A percentile compares a stretch with the other conserved stretches of the same genome.
phyloP scores from a whole-genome alignment of 305 asterid genomes.

The Solanum hybrid region DNA sequence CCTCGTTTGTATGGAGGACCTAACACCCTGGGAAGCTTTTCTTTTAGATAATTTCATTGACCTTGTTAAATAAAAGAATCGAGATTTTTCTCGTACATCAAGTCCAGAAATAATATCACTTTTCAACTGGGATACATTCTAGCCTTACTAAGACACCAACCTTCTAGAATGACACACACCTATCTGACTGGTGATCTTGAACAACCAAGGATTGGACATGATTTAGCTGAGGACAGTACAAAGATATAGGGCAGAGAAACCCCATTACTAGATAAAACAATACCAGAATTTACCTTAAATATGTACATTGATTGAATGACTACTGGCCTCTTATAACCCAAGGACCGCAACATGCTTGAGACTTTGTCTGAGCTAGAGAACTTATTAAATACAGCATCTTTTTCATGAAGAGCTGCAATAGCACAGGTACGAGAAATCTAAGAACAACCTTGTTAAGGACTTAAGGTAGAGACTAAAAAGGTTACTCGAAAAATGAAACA shows the following conservation, averaged over 20 bases:
- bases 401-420: slow-evolving; percentile 66
- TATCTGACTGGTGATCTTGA: not conserved
- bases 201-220: not conserved
- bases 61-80: not conserved
- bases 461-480: not conserved
- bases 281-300: slow-evolving; percentile 54
- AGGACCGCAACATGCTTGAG: slow-evolving; percentile 41
- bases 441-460: not conserved
- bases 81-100: not conserved
- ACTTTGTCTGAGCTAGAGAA: slow-evolving; percentile 54
- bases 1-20: not conserved
- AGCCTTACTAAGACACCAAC: not conserved
- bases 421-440: not conserved
- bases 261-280: not conserved
- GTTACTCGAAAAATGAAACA: not conserved
- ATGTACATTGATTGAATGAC: slow-evolving; percentile 92
- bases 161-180: not conserved
- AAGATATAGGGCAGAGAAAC: not conserved
- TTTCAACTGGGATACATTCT: not conserved
- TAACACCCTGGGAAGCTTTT: not conserved
- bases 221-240: not conserved
- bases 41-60: not conserved
- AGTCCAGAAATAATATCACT: not conserved
- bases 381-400: slow-evolving; percentile 63
- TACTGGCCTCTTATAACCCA: slow-evolving; percentile 63